phyloP scores from a whole-genome alignment of 1,284 basidiomycete genomes.

The Apiotrichum gamsii region DNA sequence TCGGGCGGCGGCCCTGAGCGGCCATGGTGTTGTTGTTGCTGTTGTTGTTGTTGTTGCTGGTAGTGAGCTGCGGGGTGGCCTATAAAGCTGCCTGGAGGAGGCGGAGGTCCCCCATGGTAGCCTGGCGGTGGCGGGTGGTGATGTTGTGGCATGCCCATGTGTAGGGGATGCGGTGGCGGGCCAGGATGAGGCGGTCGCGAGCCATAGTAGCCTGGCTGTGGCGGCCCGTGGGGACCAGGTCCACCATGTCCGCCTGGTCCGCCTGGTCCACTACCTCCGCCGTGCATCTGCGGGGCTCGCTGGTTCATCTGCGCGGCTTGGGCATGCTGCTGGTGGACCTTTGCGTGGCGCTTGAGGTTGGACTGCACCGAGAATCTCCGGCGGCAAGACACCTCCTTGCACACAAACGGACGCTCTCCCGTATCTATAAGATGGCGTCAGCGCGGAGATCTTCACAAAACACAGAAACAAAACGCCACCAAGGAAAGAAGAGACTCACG shows the following conservation, averaged over 20 bases:
- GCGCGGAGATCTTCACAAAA: too few relatives aligned
- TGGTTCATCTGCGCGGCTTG: slow-evolving; percentile 8
- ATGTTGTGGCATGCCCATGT: slow-evolving; percentile 8
- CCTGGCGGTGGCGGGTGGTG: slow-evolving; percentile 8
- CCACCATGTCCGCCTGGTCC: too few relatives aligned
- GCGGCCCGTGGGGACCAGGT: background rate
- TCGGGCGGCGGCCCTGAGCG: too few relatives aligned
- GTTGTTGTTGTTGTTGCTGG: slow-evolving; percentile 1
- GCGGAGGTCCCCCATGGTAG: slow-evolving; percentile 2
- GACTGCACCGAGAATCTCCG: slow-evolving; percentile 44
- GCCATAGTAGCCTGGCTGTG: slow-evolving; percentile 1
- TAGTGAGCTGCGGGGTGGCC: slow-evolving; percentile 6
- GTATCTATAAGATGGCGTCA: slow-evolving; percentile 33
- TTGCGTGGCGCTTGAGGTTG: slow-evolving; percentile 44
- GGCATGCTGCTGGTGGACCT: slow-evolving; percentile 34
- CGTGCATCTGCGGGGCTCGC: background rate
- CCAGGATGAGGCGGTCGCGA: slow-evolving; percentile 1
- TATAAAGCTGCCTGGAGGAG: slow-evolving; percentile 6
- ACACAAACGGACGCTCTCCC: slow-evolving; percentile 42
- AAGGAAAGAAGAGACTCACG: slow-evolving; percentile 38
- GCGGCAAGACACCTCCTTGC: slow-evolving; percentile 36
- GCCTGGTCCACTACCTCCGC: background rate
- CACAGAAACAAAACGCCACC: too few relatives aligned
- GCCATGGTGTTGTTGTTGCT: slow-evolving; percentile 1
- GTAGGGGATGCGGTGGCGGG: slow-evolving; percentile 6